Evolutionary conservation across 495 filamentous ascomycete genomes (phyloP).

Genomic region (Xylaria scruposa): DNA sequence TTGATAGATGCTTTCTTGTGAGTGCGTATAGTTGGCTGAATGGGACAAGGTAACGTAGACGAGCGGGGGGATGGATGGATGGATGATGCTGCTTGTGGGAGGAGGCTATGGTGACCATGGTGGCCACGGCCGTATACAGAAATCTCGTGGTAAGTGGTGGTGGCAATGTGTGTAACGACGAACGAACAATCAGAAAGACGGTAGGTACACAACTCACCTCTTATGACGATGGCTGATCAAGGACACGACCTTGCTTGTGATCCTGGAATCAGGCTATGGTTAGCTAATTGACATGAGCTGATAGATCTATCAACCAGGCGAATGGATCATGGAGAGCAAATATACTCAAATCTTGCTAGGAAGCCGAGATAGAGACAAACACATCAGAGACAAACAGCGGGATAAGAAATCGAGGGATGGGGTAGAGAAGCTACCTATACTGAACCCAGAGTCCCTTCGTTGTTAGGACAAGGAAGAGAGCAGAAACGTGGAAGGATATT

Average conservation of each 20-base stretch:
- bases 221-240: slow-evolving; percentile 18
- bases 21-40: slow-evolving; percentile 1
- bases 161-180: slow-evolving; percentile 21
- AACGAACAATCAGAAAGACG: slow-evolving; percentile 1
- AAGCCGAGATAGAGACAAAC: slow-evolving; percentile 12
- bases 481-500: slow-evolving; percentile 12
- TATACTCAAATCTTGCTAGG: neutral
- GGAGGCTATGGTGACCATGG: slow-evolving; percentile 11
- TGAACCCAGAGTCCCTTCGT: slow-evolving; percentile 1
- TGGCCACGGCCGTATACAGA: slow-evolving; percentile 11
- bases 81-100: neutral
- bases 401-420: neutral
- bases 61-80: slow-evolving; percentile 8
- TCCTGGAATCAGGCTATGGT: slow-evolving; percentile 21
- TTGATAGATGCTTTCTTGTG: neutral
- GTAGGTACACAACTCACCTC: slow-evolving; percentile 25
- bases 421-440: neutral
- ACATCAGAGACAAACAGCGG: neutral
- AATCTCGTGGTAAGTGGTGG: slow-evolving; percentile 16
- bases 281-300: slow-evolving; percentile 14
- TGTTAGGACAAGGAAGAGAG: slow-evolving; percentile 8
- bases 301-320: neutral
- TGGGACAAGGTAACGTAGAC: slow-evolving; percentile 15
- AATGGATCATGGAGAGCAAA: neutral
- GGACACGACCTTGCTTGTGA: slow-evolving; percentile 4